Conservation (phyloP, 352 stramenopile species). For the Pythium angustatum region DNA sequence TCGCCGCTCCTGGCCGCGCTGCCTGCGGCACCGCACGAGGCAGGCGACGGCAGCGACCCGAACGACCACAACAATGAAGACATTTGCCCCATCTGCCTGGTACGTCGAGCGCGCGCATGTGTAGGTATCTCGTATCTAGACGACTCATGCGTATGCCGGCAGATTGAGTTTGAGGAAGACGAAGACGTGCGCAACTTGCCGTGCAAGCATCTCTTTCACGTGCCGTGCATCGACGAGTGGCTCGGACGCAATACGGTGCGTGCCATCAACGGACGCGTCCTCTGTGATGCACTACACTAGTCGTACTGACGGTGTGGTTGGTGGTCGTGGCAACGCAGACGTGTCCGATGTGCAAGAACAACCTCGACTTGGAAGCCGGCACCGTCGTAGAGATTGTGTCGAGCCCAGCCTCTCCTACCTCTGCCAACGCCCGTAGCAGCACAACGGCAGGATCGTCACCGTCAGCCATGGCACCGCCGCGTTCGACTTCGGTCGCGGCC, state of each 20-base stretch:
- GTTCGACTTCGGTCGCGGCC: neutral
- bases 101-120: conserved; percentile 22
- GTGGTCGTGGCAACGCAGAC: too few species aligned
- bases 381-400: conserved; percentile 44
- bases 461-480: neutral
- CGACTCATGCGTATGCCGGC: neutral
- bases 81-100: conserved; percentile 73
- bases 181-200: conserved; percentile 76
- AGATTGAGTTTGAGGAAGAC: conserved; percentile 79
- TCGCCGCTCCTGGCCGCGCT: conserved; percentile 5
- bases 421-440: too few species aligned
- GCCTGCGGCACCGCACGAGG: neutral
- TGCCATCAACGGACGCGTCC: neutral
- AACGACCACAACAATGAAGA: conserved; percentile 47
- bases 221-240: conserved; percentile 89
- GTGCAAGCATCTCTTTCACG: conserved; percentile 90
- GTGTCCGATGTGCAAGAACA: conserved; percentile 85
- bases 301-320: too few species aligned
- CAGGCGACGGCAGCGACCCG: neutral
- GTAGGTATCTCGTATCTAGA: neutral
- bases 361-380: conserved; percentile 59
- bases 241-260: conserved; percentile 84
- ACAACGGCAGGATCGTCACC: too few species aligned
- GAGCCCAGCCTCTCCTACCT: neutral
- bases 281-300: too few species aligned